Evolutionary conservation across 2,329 filamentous ascomycete genomes (phyloP).

Genomic region (Colletotrichum spinosum): DNA sequence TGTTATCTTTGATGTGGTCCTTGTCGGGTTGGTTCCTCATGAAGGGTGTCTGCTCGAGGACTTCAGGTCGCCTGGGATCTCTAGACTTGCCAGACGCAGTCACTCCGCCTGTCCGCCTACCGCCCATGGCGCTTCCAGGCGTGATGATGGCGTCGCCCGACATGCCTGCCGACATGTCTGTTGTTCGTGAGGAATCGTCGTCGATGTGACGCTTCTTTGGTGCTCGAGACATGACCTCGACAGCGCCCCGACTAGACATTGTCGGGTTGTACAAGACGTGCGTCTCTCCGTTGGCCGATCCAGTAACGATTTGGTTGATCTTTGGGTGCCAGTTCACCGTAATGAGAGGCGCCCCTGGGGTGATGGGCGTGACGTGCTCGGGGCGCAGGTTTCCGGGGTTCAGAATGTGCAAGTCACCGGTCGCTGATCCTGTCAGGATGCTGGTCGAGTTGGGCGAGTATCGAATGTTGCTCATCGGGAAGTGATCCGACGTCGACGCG

Average conservation of each 20-base stretch:
- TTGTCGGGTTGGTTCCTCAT: constrained; percentile 91
- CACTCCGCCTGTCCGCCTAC: constrained; percentile 71
- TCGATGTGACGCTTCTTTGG: constrained; percentile 97
- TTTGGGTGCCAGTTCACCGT: constrained; percentile 92
- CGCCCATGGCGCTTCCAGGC: constrained; percentile 68
- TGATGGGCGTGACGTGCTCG: constrained; percentile 90
- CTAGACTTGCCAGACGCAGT: constrained; percentile 80
- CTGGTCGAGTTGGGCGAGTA: constrained; percentile 88
- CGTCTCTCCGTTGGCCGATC: constrained; percentile 89
- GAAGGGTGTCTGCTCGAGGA: constrained; percentile 88
- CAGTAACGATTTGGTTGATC: constrained; percentile 95
- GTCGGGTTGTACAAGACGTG: constrained; percentile 91
- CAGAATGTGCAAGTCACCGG: constrained; percentile 89
- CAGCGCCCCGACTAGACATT: constrained; percentile 84
- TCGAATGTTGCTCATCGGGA: constrained; percentile 85
- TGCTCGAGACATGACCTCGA: constrained; percentile 90
- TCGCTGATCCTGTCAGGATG: constrained; percentile 89
- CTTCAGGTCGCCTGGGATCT: constrained; percentile 87
- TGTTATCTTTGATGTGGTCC: constrained; percentile 87
- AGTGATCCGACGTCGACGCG: constrained; percentile 84
- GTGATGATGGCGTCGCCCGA: constrained; percentile 85
- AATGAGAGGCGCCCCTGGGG: constrained; percentile 83
- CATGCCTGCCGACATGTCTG: constrained; percentile 83
- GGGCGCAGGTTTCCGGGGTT: constrained; percentile 91
- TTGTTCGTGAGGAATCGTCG: constrained; percentile 89